Percentiles rank a stretch among this genome's conserved stretches.
Conservation (phyloP, 176 grass and related monocot species). For the Themeda triandra region DNA sequence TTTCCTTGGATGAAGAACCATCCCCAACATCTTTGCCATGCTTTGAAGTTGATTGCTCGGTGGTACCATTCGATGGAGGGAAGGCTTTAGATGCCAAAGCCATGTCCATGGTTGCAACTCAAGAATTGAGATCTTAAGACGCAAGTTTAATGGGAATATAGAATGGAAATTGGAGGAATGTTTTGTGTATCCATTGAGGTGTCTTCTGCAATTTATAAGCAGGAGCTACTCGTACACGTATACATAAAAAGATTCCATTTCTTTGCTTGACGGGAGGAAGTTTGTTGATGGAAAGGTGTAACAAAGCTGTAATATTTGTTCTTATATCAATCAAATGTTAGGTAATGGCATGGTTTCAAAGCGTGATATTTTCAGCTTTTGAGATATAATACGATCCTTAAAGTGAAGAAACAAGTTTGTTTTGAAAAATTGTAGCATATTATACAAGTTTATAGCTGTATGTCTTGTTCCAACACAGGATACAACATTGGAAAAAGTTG, state of each 20-base stretch:
- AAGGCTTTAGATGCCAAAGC: slow-evolving; percentile 36
- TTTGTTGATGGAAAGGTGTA: not conserved
- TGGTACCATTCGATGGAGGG: not conserved
- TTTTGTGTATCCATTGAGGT: not conserved
- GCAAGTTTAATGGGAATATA: not conserved
- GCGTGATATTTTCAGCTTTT: not conserved
- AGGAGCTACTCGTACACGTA: not conserved
- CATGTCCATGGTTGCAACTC: slow-evolving; percentile 21
- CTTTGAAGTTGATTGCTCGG: not conserved
- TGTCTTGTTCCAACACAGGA: not conserved
- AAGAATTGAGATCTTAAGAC: not conserved
- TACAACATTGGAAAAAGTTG: not conserved
- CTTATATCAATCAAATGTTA: not conserved
- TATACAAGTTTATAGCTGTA: not conserved
- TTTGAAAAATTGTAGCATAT: not conserved
- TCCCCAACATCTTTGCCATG: not conserved
- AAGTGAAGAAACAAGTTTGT: not conserved
- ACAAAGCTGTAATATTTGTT: not conserved
- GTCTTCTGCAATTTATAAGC: not conserved
- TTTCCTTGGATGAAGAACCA: not conserved
- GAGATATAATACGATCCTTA: not conserved
- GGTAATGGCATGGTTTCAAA: not conserved
- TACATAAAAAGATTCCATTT: not conserved
- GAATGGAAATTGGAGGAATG: not conserved
- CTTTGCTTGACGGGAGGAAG: not conserved